Evolutionary conservation across 2,329 filamentous ascomycete species (phyloP), one percentile per base, ranked within the genome.

Genomic region (Trichophyton simii): DNA sequence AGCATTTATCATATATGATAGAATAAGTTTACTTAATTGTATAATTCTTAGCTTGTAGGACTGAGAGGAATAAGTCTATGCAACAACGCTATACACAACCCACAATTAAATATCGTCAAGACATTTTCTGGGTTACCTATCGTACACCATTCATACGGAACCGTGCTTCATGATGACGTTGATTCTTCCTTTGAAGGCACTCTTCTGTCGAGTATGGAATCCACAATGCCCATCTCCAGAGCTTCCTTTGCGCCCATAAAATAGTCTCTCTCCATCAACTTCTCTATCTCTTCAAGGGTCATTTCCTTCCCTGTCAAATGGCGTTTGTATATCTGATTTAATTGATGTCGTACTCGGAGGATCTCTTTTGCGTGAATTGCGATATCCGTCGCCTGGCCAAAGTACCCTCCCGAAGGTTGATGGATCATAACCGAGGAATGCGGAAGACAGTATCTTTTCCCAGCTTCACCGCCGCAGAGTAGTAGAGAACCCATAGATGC

Each of bases 321-420:
- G 59, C 81, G 78, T 72, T 86, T 83, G 72, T 96, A 96, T 62
- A 99, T 97, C 76, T 86, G 81, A 73, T 99, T 97, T 68, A 96
- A 78, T 76, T 92, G 88, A 65, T 86, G 83, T 62, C 94, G 82
- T 61, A 96, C 87, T 62, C 91, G 81, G 72, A 97, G 80, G 61
- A 99, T 99, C 79, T 99, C 92, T 71, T 91, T 96, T 3, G 94
- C 94, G 71, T 99, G 95, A 65, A 99, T 97, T 57, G 95, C 83
- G 66, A 99, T 97, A 70, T 99, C 94, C 36, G 77, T 81, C 34
- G 85, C 85, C 66, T 87, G 84, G 11, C 85, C 85, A 50, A 78
- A 78, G 68, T 86, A 87, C 2, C 85, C 85, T 55, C 92, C 92
- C 1, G 88, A 85, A 0, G 95, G 94, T 73, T 99, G 94, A 76